Percentiles rank a stretch among this genome's conserved stretches.
Conservation (phyloP, 257 asterid genomes). For the Salvia miltiorrhiza region DNA sequence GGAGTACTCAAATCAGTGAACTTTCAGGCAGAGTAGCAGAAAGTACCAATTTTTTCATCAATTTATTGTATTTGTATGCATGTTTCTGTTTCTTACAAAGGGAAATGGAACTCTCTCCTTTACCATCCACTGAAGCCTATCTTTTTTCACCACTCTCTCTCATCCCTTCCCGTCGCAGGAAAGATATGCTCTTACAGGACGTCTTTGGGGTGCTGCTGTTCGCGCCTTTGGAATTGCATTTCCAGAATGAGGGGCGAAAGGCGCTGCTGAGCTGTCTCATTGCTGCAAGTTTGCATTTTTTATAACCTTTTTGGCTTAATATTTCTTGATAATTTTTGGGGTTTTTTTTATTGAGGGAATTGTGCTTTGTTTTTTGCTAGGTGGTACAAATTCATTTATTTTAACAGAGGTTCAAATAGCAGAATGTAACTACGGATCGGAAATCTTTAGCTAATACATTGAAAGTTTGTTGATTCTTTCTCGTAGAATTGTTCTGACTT, state of each 20-base stretch:
- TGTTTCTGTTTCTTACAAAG: too few species aligned
- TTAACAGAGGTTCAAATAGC: not conserved
- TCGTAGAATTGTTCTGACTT: conserved; percentile 1
- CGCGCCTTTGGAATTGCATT: conserved; percentile 31
- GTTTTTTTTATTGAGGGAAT: too few species aligned
- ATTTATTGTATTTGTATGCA: too few species aligned
- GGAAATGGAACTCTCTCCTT: conserved; percentile 48
- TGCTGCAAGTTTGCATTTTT: conserved; percentile 35
- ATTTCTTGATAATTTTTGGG: too few species aligned
- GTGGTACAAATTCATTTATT: not conserved
- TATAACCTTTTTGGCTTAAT: too few species aligned
- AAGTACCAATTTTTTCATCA: too few species aligned
- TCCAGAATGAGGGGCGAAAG: conserved; percentile 59
- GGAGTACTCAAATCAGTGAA: too few species aligned
- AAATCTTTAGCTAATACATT: not conserved
- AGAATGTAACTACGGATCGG: too few species aligned
- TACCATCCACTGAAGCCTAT: conserved; percentile 56
- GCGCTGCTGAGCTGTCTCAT: conserved; percentile 56
- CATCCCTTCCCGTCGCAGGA: conserved; percentile 30
- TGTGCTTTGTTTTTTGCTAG: not conserved
- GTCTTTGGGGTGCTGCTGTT: conserved; percentile 43
- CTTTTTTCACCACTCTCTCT: conserved; percentile 32
- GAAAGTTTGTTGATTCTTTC: too few species aligned
- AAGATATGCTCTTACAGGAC: conserved; percentile 31
- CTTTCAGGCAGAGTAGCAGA: too few species aligned